Evolutionary conservation across 129 eudicot genomes (phyloP).

Genomic region (Centrapalus pauciflorus): DNA sequence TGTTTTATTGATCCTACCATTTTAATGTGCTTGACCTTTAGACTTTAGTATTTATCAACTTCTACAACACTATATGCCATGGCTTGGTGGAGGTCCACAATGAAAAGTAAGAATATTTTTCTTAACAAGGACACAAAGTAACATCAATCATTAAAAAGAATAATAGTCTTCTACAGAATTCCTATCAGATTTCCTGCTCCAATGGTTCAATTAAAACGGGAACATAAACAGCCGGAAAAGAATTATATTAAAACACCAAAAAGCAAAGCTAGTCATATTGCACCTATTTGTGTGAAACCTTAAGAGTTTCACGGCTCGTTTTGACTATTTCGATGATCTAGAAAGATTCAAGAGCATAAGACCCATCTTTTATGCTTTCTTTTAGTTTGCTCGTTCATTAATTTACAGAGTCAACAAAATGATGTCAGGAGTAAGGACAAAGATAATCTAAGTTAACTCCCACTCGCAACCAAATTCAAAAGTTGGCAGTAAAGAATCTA

Average conservation of each 20-base stretch:
- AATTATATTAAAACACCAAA: not conserved
- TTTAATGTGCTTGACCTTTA: slow-evolving; percentile 19
- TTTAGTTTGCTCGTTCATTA: not conserved
- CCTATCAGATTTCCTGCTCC: slow-evolving; percentile 2
- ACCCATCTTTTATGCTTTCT: not conserved
- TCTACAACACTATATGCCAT: slow-evolving; percentile 2
- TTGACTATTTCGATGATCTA: no score
- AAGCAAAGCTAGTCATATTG: not conserved
- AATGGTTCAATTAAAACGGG: slow-evolving; percentile 13
- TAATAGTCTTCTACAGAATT: no score
- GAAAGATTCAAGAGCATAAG: no score
- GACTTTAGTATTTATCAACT: slow-evolving; percentile 6
- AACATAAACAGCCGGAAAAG: slow-evolving; percentile 12
- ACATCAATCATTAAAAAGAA: slow-evolving; percentile 4
- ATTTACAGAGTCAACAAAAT: slow-evolving; percentile 17
- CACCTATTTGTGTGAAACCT: not conserved
- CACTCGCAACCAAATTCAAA: not conserved
- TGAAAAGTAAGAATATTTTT: slow-evolving; percentile 1
- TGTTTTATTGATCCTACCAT: slow-evolving; percentile 25
- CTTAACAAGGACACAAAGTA: slow-evolving; percentile 15
- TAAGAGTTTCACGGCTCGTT: not conserved
- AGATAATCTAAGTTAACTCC: slow-evolving; percentile 19
- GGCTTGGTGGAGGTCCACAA: not conserved
- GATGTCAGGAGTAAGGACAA: slow-evolving; percentile 24
- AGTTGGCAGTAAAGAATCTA: slow-evolving; percentile 10